Percentiles rank a stretch among this genome's conserved stretches.
phyloP scores from a whole-genome alignment of 2,329 filamentous ascomycete species.

The Polytolypa hystricis region DNA sequence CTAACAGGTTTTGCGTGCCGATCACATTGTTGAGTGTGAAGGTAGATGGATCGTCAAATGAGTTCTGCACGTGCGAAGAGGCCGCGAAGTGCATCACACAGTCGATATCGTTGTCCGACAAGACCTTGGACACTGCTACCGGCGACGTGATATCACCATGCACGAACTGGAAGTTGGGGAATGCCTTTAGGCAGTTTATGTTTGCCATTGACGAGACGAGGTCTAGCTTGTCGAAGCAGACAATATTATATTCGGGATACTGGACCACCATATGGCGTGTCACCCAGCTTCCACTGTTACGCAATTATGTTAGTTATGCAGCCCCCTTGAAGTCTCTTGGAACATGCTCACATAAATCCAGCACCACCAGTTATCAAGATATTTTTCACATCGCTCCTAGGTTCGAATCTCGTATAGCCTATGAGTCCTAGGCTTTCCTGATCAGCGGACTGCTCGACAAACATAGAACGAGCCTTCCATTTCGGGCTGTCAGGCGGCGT shows the following conservation, averaged over 20 bases:
- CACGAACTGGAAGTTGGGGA: constrained; percentile 66
- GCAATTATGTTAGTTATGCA: constrained; percentile 1
- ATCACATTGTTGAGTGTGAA: constrained; percentile 76
- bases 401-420: background rate
- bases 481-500: too few species aligned
- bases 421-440: too few species aligned
- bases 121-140: constrained; percentile 56
- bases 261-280: constrained; percentile 65
- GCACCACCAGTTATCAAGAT: constrained; percentile 77
- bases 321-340: constrained; percentile 1
- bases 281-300: constrained; percentile 63
- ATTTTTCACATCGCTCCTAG: constrained; percentile 52
- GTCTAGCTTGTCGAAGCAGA: constrained; percentile 77
- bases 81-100: constrained; percentile 77
- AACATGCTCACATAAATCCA: constrained; percentile 62
- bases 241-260: constrained; percentile 65
- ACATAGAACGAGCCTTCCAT: too few species aligned
- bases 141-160: constrained; percentile 68
- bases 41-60: constrained; percentile 70
- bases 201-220: constrained; percentile 76
- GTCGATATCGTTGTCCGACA: constrained; percentile 62
- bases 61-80: constrained; percentile 74
- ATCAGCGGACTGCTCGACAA: too few species aligned
- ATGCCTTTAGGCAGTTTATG: constrained; percentile 55
- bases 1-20: constrained; percentile 71